Base-by-base conservation (phyloP, 1,139 yeast genomes). In the Hyphopichia wangnamkhiaoensis region DNA sequence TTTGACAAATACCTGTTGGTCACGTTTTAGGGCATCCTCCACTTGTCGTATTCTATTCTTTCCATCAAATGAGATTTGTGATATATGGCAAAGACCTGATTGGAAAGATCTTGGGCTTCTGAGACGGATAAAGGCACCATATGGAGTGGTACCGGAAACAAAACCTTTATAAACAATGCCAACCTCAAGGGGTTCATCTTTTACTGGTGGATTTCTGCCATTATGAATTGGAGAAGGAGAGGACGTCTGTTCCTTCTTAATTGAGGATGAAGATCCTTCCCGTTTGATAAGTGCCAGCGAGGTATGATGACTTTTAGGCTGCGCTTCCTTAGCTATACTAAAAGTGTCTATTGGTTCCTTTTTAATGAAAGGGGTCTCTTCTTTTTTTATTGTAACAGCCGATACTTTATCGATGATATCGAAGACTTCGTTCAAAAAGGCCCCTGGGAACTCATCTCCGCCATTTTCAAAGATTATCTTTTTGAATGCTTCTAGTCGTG, bases 51-150 rank as follows among this genome's bases (percentile, higher is more conserved):
- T 65, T 40, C 89, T 65, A 2, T 67, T 53, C 5, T 63, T 56
- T 4, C 70, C 68, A 43, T 65, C 68, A 42, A 53, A 63, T 38
- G 82, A 70, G 17, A 89, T 69, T 35, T 82, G 82, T 0, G 96
- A 86, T 0, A 87, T 74, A 56, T 91, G 97, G 33, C 93, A 82
- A 20, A 91, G 65, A 0, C 95, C 96, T 31, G 63, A 59, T 28
- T 41, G 56, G 47, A 33, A 61, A 45, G 54, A 56, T 43, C 32
- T 67, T 47, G 27, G 59, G 39, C 43, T 45, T 35, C 54, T 41
- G 43, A 63, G 26, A 5, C 78, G 57, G 0, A 90, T 78, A 56
- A 93, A 91, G 1, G 90, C 95, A 0, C 98, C 98, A 60, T 80
- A 91, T 2, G 75, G 60, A 17, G 82, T 79, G 4, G 87, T 55